phyloP scores from a whole-genome alignment of 1,284 basidiomycete genomes.

The Schizophyllum commune region DNA sequence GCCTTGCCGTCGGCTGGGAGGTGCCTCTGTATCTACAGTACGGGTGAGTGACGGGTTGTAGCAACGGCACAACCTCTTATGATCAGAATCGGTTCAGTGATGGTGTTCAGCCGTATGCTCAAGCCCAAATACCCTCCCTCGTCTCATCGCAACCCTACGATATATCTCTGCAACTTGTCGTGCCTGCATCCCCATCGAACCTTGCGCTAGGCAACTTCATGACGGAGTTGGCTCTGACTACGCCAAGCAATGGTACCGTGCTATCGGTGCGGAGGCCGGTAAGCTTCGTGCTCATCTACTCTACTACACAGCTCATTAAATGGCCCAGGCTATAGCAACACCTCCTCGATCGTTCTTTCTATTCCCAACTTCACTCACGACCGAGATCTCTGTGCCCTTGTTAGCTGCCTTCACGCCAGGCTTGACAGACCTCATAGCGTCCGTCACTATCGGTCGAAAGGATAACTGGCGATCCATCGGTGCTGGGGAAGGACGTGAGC shows the following conservation, averaged over 20 bases:
- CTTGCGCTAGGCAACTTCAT: constrained; percentile 75
- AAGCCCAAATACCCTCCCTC: constrained; percentile 40
- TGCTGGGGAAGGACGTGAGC: constrained; percentile 57
- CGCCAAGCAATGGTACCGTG: constrained; percentile 54
- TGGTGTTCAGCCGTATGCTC: constrained; percentile 52
- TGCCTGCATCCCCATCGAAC: constrained; percentile 64
- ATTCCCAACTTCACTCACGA: constrained; percentile 28
- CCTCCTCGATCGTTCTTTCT: constrained; percentile 36
- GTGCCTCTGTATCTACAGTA: constrained; percentile 63
- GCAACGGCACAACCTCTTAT: constrained; percentile 1
- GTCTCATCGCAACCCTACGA: constrained; percentile 60
- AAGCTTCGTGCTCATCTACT: constrained; percentile 20
- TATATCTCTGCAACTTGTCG: constrained; percentile 53
- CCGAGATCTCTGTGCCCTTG: constrained; percentile 46
- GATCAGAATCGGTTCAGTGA: constrained; percentile 36
- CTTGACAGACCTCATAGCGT: constrained; percentile 41
- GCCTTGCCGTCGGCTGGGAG: constrained; percentile 59
- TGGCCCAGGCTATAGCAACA: constrained; percentile 49
- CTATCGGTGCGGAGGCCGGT: constrained; percentile 56
- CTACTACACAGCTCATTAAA: constrained; percentile 3
- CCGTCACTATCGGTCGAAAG: constrained; percentile 55
- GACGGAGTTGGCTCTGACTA: constrained; percentile 50
- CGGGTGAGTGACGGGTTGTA: constrained; percentile 40
- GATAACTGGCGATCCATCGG: constrained; percentile 66
- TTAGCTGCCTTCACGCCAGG: constrained; percentile 42